Evolutionary conservation across 164 flowering plant species (phyloP).

Genomic region (Vitis rupestris): DNA sequence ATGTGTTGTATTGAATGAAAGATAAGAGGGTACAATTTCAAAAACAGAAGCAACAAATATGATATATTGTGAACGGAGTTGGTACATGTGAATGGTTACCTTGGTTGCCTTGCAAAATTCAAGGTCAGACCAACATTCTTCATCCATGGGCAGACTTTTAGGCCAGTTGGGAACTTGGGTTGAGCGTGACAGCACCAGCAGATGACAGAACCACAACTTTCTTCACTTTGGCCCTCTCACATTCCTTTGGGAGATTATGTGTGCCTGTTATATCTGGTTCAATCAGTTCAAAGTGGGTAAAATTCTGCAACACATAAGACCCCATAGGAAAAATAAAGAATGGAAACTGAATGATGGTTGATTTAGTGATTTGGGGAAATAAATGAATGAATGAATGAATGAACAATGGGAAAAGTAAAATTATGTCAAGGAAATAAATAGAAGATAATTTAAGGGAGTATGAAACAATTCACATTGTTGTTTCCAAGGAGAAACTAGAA

Average conservation of each 20-base stretch:
- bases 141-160: conserved; percentile 20
- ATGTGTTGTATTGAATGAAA: too few relatives aligned
- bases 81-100: conserved; percentile 1
- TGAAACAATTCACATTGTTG: too few relatives aligned
- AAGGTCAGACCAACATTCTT: conserved; percentile 24
- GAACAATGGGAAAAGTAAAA: too few relatives aligned
- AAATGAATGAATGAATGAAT: too few relatives aligned
- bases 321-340: neutral
- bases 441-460: too few relatives aligned
- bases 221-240: conserved; percentile 16
- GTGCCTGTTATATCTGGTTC: conserved; percentile 30
- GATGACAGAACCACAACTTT: conserved; percentile 25
- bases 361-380: too few relatives aligned
- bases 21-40: too few relatives aligned
- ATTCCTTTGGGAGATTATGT: conserved; percentile 20
- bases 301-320: conserved; percentile 4
- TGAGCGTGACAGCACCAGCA: conserved; percentile 15
- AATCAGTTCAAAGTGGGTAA: conserved; percentile 8
- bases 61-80: too few relatives aligned
- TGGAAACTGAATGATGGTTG: neutral
- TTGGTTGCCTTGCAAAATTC: conserved; percentile 16
- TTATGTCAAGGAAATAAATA: too few relatives aligned
- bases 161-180: conserved; percentile 17
- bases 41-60: too few relatives aligned
- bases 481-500: too few relatives aligned